phyloP scores from a whole-genome alignment of 2,329 filamentous ascomycete genomes.

The Xylariaceae sp. region DNA sequence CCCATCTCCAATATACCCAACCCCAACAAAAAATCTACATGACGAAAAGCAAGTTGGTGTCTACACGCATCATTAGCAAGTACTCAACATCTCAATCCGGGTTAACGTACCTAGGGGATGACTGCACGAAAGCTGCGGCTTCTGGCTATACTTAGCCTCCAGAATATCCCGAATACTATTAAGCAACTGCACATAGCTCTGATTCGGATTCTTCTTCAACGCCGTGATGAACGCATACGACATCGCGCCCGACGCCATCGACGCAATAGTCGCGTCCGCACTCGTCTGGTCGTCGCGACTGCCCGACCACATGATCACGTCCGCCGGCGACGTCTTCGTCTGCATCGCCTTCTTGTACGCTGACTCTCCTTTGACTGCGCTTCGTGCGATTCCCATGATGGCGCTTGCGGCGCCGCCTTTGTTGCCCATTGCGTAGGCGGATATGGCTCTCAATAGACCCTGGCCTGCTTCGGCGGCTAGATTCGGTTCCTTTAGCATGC shows the following conservation, averaged over 20 bases:
- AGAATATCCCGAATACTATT: slow-evolving; percentile 96
- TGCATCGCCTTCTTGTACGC: slow-evolving; percentile 72
- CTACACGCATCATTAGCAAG: slow-evolving; percentile 34
- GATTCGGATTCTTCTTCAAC: slow-evolving; percentile 92
- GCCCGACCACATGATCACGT: slow-evolving; percentile 96
- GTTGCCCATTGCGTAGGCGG: slow-evolving; percentile 63
- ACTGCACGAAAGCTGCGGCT: slow-evolving; percentile 94
- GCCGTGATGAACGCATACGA: slow-evolving; percentile 93
- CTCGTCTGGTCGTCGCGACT: slow-evolving; percentile 97
- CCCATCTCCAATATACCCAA: too few species aligned
- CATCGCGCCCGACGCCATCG: slow-evolving; percentile 94
- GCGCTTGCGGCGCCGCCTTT: slow-evolving; percentile 75
- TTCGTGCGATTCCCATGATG: slow-evolving; percentile 81
- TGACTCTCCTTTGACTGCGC: slow-evolving; percentile 76
- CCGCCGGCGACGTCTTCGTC: slow-evolving; percentile 90
- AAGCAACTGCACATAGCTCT: slow-evolving; percentile 94
- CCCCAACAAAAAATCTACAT: slow-evolving; percentile 38
- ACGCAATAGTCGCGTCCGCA: slow-evolving; percentile 84
- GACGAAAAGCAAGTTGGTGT: slow-evolving; percentile 59
- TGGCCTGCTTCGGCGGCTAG: slow-evolving; percentile 63
- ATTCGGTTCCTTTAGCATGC: slow-evolving; percentile 63
- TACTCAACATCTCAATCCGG: not conserved
- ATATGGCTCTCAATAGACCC: slow-evolving; percentile 55
- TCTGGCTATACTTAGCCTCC: slow-evolving; percentile 81
- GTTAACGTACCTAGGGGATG: slow-evolving; percentile 78